phyloP scores from a whole-genome alignment of 495 filamentous ascomycete genomes.

The Hyaloscypha variabilis region DNA sequence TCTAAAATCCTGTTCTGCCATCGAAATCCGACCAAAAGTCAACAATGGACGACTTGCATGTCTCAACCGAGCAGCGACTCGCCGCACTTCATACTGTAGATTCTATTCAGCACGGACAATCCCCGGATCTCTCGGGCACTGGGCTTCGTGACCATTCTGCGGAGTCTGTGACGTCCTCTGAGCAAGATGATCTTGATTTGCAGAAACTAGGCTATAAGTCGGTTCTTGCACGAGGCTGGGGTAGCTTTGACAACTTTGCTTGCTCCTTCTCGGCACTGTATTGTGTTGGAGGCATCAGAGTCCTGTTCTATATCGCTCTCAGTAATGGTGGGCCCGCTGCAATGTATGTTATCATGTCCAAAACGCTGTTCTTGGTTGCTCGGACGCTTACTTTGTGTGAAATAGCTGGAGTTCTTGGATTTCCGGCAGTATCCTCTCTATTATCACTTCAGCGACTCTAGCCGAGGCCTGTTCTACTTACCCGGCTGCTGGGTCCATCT shows the following conservation, averaged over 20 bases:
- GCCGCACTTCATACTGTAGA: slow-evolving; percentile 7
- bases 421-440: slow-evolving; percentile 39
- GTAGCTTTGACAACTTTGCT: slow-evolving; percentile 40
- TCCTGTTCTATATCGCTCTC: slow-evolving; percentile 40
- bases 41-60: slow-evolving; percentile 10
- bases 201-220: slow-evolving; percentile 39
- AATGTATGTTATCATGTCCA: slow-evolving; percentile 23
- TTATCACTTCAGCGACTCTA: slow-evolving; percentile 40
- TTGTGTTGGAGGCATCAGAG: slow-evolving; percentile 39
- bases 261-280: slow-evolving; percentile 41
- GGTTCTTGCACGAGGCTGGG: slow-evolving; percentile 38
- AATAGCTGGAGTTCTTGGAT: slow-evolving; percentile 40
- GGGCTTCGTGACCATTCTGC: not conserved
- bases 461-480: slow-evolving; percentile 41
- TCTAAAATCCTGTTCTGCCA: not conserved
- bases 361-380: not conserved
- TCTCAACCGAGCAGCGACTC: slow-evolving; percentile 7
- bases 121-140: not conserved
- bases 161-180: slow-evolving; percentile 7
- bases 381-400: not conserved
- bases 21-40: not conserved
- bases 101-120: not conserved
- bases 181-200: slow-evolving; percentile 39
- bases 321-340: slow-evolving; percentile 39
- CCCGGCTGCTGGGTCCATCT: slow-evolving; percentile 41